phyloP scores from a whole-genome alignment of 2,329 filamentous ascomycete genomes.

The Catunica adiposa region DNA sequence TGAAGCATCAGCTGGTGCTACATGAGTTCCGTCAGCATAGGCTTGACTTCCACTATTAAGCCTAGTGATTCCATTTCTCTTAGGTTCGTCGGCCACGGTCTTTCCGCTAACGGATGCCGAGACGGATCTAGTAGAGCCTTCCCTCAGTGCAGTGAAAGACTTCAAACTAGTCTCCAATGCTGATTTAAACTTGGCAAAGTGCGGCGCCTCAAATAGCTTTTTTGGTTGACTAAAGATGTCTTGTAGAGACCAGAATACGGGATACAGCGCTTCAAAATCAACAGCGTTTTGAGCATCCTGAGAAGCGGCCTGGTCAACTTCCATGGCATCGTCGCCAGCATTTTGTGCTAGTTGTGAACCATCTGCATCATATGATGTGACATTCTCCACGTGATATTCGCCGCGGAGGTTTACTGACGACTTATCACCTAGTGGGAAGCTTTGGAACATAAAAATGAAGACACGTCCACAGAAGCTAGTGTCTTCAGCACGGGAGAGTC shows the following conservation, averaged over 20 bases:
- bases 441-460: constrained; percentile 97
- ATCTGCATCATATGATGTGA: constrained; percentile 62
- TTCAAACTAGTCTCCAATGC: constrained; percentile 52
- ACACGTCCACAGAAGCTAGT: constrained; percentile 94
- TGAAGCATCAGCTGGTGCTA: constrained; percentile 3
- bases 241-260: constrained; percentile 87
- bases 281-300: constrained; percentile 1
- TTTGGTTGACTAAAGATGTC: constrained; percentile 83
- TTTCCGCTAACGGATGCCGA: constrained; percentile 35
- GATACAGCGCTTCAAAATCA: constrained; percentile 62
- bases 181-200: constrained; percentile 67
- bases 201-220: constrained; percentile 53
- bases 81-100: constrained; percentile 32
- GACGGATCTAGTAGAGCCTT: constrained; percentile 28
- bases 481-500: constrained; percentile 88
- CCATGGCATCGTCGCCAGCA: constrained; percentile 38
- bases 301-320: constrained; percentile 41
- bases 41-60: background rate
- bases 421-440: constrained; percentile 88
- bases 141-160: constrained; percentile 36
- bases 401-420: constrained; percentile 93
- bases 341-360: constrained; percentile 20
- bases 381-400: constrained; percentile 91
- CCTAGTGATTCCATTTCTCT: constrained; percentile 17
- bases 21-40: background rate